Evolutionary conservation across 2,329 filamentous ascomycete species (phyloP).

Genomic region (Fusarium clavum): DNA sequence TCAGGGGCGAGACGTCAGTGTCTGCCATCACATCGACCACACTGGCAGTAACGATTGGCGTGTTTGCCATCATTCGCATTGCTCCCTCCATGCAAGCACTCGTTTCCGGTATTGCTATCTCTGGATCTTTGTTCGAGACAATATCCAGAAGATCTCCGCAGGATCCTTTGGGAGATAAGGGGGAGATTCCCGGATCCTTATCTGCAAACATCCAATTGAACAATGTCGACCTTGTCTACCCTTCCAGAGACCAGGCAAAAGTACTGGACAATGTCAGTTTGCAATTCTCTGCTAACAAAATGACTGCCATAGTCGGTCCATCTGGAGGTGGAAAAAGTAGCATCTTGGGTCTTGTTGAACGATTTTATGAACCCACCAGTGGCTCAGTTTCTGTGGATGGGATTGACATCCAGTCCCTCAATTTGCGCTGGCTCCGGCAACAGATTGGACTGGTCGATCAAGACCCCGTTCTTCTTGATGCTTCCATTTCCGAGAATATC

Average conservation of each 20-base stretch:
- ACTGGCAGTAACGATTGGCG: neutral
- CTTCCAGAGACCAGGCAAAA: constrained; percentile 59
- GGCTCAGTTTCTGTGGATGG: constrained; percentile 52
- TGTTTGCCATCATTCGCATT: constrained; percentile 66
- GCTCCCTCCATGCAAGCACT: constrained; percentile 1
- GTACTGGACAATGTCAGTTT: constrained; percentile 53
- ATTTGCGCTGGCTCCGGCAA: constrained; percentile 59
- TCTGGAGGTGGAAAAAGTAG: constrained; percentile 66
- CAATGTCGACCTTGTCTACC: constrained; percentile 62
- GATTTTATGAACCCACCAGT: constrained; percentile 64
- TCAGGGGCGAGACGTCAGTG: constrained; percentile 66
- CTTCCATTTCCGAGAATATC: constrained; percentile 56
- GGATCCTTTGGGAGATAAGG: constrained; percentile 49
- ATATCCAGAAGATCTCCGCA: constrained; percentile 40
- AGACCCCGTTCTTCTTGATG: constrained; percentile 60
- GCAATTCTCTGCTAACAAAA: constrained; percentile 54
- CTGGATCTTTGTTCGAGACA: neutral
- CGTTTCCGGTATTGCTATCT: neutral
- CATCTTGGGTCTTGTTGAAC: constrained; percentile 60
- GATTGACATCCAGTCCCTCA: constrained; percentile 51
- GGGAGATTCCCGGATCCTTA: constrained; percentile 41
- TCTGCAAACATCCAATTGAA: constrained; percentile 55
- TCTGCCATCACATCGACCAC: neutral
- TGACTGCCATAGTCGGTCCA: constrained; percentile 65
- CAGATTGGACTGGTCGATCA: constrained; percentile 62